Percentiles rank a stretch among this genome's conserved stretches.
Evolutionary conservation across 2,329 filamentous ascomycete genomes (phyloP).

Genomic region (Fusarium verrucosum): DNA sequence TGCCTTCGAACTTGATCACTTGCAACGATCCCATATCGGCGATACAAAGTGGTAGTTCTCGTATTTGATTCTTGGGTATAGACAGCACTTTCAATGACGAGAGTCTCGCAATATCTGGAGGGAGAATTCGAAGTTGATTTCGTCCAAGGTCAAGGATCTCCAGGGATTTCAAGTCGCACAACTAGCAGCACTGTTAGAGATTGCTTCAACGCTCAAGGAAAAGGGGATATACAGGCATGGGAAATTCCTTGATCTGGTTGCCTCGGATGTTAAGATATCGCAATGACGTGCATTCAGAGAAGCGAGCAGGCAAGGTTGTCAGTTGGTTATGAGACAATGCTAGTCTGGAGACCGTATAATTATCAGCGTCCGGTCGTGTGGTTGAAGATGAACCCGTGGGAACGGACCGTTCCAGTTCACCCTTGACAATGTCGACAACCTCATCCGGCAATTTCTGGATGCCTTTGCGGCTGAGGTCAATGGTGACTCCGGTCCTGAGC

Average conservation of each 20-base stretch:
- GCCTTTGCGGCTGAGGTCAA: conserved; percentile 79
- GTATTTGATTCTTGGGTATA: conserved; percentile 85
- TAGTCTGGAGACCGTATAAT: conserved; percentile 60
- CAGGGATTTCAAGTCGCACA: conserved; percentile 84
- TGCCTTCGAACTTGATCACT: conserved; percentile 89
- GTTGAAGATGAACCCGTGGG: conserved; percentile 11
- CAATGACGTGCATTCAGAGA: conserved; percentile 79
- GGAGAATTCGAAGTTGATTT: conserved; percentile 82
- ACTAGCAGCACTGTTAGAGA: conserved; percentile 59
- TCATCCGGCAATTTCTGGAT: conserved; percentile 77
- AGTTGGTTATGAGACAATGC: conserved; percentile 84
- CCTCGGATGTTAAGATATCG: conserved; percentile 84
- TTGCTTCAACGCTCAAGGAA: conserved; percentile 12
- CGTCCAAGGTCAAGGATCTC: conserved; percentile 93
- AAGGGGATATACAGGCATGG: conserved; percentile 58
- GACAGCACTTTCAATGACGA: conserved; percentile 89
- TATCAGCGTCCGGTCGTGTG: conserved; percentile 28
- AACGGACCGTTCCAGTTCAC: conserved; percentile 74
- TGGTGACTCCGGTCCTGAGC: conserved; percentile 76
- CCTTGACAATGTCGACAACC: conserved; percentile 77
- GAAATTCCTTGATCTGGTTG: conserved; percentile 74
- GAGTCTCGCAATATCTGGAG: conserved; percentile 81
- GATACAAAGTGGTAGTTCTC: conserved; percentile 82
- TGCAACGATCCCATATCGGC: conserved; percentile 91
- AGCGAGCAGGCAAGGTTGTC: conserved; percentile 72